phyloP scores from a whole-genome alignment of 192 early-diverging fungal genomes.

The Backusella australiensis region DNA sequence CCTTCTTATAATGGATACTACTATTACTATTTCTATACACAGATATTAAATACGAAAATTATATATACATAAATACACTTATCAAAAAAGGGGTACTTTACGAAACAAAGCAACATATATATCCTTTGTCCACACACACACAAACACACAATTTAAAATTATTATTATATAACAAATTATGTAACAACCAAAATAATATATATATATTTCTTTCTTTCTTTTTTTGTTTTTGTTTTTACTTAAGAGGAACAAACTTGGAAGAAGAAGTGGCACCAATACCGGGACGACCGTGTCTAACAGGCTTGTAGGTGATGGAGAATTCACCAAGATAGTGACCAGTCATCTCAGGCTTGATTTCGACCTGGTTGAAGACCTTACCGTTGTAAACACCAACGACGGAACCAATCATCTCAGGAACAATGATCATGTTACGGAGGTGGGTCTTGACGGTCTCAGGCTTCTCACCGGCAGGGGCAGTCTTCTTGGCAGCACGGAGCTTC shows the following conservation, averaged over 20 bases:
- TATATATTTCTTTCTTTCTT: neutral
- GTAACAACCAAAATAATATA: slow-evolving; percentile 1
- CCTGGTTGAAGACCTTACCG: slow-evolving; percentile 99
- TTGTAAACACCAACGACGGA: slow-evolving; percentile 96
- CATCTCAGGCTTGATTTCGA: slow-evolving; percentile 81
- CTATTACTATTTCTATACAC: too few species aligned
- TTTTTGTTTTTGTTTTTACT: slow-evolving; percentile 49
- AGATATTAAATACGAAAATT: too few species aligned
- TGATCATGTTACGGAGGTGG: slow-evolving; percentile 99
- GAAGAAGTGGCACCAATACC: slow-evolving; percentile 99
- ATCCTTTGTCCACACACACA: neutral
- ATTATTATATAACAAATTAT: neutral
- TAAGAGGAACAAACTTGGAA: slow-evolving; percentile 90
- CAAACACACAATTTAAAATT: neutral
- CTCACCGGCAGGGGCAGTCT: slow-evolving; percentile 83
- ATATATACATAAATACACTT: neutral
- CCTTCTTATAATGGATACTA: neutral
- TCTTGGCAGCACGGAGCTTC: slow-evolving; percentile 98
- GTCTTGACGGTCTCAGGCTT: slow-evolving; percentile 98
- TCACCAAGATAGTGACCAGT: slow-evolving; percentile 34
- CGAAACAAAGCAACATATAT: neutral
- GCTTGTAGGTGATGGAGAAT: slow-evolving; percentile 91
- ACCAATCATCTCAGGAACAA: slow-evolving; percentile 99
- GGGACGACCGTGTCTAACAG: slow-evolving; percentile 98
- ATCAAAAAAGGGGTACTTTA: neutral